These are phyloP conservation scores for Ustilago curta DNA, from an alignment of 1,284 basidiomycete species.

Conservation along the genomic window DNA sequence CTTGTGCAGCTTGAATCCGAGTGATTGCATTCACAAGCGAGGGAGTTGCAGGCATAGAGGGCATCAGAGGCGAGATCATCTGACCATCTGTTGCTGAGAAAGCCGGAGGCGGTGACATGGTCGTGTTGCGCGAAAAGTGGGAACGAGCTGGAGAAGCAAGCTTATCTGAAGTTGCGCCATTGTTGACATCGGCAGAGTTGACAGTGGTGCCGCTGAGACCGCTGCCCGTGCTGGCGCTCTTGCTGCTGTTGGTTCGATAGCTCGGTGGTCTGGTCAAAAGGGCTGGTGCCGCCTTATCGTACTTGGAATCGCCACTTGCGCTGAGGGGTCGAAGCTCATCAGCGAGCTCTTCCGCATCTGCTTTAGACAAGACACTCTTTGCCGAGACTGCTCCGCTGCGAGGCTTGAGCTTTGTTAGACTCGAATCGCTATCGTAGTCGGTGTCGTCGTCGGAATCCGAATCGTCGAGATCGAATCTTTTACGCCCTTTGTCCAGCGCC, in stretches of 20 bases:
- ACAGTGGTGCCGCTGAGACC: constrained; percentile 27
- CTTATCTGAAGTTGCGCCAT: neutral
- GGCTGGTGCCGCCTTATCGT: constrained; percentile 14
- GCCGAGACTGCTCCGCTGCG: constrained; percentile 19
- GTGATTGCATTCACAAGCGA: constrained; percentile 61
- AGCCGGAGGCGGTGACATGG: constrained; percentile 34
- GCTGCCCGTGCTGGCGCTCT: constrained; percentile 17
- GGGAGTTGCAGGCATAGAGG: constrained; percentile 56
- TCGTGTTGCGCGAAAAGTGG: constrained; percentile 13
- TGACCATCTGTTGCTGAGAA: constrained; percentile 14
- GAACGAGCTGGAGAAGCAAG: constrained; percentile 28
- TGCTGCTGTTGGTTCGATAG: constrained; percentile 47
- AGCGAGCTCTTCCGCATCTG: constrained; percentile 25
- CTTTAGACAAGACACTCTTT: constrained; percentile 18
- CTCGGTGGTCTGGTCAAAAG: constrained; percentile 37
- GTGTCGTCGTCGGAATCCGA: constrained; percentile 42
- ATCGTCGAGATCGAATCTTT: constrained; percentile 24
- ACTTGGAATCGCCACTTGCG: constrained; percentile 20
- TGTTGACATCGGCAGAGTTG: neutral
- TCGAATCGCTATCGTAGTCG: constrained; percentile 51
- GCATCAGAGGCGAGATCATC: constrained; percentile 3
- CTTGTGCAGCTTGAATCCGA: constrained; percentile 61
- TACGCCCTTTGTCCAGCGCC: constrained; percentile 29
- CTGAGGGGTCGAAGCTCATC: constrained; percentile 26
- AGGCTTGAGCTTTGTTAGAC: constrained; percentile 16